Base-by-base conservation (phyloP, 2,329 filamentous ascomycete species). In the Nannizziopsis arthrosporioides region DNA sequence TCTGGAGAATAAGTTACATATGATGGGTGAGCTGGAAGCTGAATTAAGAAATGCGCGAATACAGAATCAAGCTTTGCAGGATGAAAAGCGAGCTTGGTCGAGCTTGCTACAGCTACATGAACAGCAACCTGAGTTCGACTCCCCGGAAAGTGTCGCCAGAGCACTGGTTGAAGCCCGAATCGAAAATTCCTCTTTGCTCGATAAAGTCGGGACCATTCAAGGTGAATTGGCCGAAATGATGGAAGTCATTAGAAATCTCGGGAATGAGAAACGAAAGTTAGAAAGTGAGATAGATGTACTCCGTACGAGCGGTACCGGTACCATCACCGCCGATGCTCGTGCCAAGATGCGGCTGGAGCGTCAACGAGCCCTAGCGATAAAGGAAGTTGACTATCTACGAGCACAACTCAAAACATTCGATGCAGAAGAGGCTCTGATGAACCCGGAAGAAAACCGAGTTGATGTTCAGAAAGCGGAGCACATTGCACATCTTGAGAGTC, bases 301-400 rank as follows among this genome's bases (percentile, higher is more conserved):
- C 10, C 85, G 81, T 58, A 65, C 69, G 2, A 66, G 70, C 1
- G 68, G 68, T 2, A 55, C 53, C 18, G 55, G 54, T 22, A 70
- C 63, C 3, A 67, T 71, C 4, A 60, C 67, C 1, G 73, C 69
- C 15, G 84, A 86, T 58, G 84, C 62, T 53, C 77, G 88, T 66
- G 75, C 77, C 1, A 81, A 80, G 38, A 71, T 84, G 46, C 78
- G 92, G 30, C 70, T 95, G 0, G 90, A 98, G 58, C 77, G 92
- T 50, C 90, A 96, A 62, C 84, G 86, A 50, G 78, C 76, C 0
- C 75, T 98, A 6, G 87, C 89, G 0, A 75, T 87, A 18, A 95
- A 95, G 61, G 93, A 98, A 63, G 86, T 92, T 0, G 89, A 95
- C 56, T 94, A 94, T 62, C 75, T 98, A 5, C 84, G 92, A 17